Evolutionary conservation across 2,329 filamentous ascomycete genomes (phyloP).

Genomic region (Stromatinia cepivora): DNA sequence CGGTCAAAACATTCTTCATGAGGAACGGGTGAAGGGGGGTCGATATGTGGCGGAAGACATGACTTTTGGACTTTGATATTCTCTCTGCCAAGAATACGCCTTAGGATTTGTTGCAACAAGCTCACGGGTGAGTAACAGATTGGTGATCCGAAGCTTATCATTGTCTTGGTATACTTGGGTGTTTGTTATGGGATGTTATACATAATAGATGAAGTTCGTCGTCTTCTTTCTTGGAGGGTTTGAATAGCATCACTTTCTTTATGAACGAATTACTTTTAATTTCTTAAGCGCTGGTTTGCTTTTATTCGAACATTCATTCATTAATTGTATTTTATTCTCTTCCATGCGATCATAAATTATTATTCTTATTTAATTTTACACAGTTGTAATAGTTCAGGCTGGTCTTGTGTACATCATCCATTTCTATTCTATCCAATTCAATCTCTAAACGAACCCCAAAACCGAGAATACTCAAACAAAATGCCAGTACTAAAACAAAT

Average conservation of each 20-base stretch:
- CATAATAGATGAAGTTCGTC: neutral
- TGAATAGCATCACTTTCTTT: neutral
- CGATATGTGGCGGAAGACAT: too few relatives aligned
- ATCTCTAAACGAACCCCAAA: neutral
- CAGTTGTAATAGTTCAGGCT: constrained; percentile 38
- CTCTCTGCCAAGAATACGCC: neutral
- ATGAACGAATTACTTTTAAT: constrained; percentile 9
- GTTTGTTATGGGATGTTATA: neutral
- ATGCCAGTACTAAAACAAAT: constrained; percentile 40
- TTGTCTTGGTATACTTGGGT: constrained; percentile 5
- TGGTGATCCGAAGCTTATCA: neutral
- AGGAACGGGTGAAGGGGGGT: neutral
- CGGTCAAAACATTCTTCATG: neutral
- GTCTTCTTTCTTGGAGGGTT: neutral
- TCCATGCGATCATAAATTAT: constrained; percentile 14
- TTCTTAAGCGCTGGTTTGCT: constrained; percentile 42
- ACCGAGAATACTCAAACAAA: constrained; percentile 9
- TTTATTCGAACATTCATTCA: constrained; percentile 28
- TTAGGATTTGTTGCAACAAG: neutral
- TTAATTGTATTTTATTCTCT: constrained; percentile 32
- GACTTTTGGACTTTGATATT: neutral
- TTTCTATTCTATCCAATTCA: neutral
- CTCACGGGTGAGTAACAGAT: neutral
- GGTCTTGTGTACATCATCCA: constrained; percentile 35
- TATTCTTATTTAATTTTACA: constrained; percentile 1